Evolutionary conservation across 2,329 filamentous ascomycete species (phyloP).

Genomic region (Fusarium staphyleae): DNA sequence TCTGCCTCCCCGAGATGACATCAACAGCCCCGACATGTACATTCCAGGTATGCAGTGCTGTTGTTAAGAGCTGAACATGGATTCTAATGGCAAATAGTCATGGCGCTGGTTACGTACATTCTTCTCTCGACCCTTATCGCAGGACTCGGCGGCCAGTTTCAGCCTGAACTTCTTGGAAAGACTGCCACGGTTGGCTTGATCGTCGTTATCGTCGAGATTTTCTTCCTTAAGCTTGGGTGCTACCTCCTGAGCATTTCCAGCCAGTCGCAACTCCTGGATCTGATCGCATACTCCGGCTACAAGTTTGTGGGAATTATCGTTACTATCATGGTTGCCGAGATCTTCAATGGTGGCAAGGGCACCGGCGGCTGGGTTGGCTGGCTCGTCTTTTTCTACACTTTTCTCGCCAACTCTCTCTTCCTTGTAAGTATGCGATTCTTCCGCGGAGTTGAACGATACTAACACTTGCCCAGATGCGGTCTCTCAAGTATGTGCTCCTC

Average conservation of each 20-base stretch:
- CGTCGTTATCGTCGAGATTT: slow-evolving; percentile 85
- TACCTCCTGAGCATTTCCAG: slow-evolving; percentile 95
- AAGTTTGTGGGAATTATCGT: slow-evolving; percentile 98
- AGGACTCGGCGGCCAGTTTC: slow-evolving; percentile 87
- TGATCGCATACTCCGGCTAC: slow-evolving; percentile 96
- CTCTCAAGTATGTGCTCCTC: slow-evolving; percentile 92
- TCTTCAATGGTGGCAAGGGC: slow-evolving; percentile 78
- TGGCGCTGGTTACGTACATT: slow-evolving; percentile 98
- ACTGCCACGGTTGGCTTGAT: slow-evolving; percentile 85
- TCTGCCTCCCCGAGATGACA: slow-evolving; percentile 89
- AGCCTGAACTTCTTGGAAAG: slow-evolving; percentile 90
- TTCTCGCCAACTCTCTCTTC: slow-evolving; percentile 93
- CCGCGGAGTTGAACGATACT: slow-evolving; percentile 3
- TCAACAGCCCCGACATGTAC: slow-evolving; percentile 99
- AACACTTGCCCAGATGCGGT: slow-evolving; percentile 72
- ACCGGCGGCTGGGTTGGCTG: slow-evolving; percentile 90
- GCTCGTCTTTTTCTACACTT: slow-evolving; percentile 89
- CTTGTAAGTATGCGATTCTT: slow-evolving; percentile 64
- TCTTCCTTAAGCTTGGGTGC: slow-evolving; percentile 89
- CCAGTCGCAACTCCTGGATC: slow-evolving; percentile 88
- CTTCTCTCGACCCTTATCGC: slow-evolving; percentile 90
- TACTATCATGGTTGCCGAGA: slow-evolving; percentile 80
- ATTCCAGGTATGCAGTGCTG: slow-evolving; percentile 69
- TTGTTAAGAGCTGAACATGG: not conserved
- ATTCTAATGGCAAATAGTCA: slow-evolving; percentile 63